Evolutionary conservation across 1,284 basidiomycete genomes (phyloP).

Genomic region (Phellinidium pouzarii): DNA sequence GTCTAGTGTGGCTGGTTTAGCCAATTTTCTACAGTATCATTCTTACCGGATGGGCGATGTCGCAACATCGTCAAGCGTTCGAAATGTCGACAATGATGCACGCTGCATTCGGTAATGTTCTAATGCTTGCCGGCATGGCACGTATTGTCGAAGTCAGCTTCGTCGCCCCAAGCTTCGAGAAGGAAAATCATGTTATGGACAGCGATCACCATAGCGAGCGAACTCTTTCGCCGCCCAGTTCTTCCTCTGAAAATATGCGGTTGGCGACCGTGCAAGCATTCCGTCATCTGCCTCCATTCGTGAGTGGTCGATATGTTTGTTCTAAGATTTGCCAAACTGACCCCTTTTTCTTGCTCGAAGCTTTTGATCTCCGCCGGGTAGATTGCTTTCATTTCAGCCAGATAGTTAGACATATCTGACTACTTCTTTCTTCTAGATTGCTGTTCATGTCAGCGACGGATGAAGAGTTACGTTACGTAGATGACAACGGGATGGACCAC

Average conservation of each 20-base stretch:
- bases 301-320: conserved; percentile 35
- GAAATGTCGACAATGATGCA: conserved; percentile 86
- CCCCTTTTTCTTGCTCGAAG: conserved; percentile 30
- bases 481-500: conserved; percentile 75
- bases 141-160: conserved; percentile 89
- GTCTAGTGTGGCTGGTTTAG: conserved; percentile 17
- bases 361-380: conserved; percentile 61
- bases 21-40: conserved; percentile 50
- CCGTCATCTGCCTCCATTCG: conserved; percentile 81
- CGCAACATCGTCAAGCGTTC: conserved; percentile 80
- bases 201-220: conserved; percentile 58
- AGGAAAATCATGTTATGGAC: conserved; percentile 26
- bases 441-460: conserved; percentile 91
- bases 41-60: conserved; percentile 94
- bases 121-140: conserved; percentile 80
- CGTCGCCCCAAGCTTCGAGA: conserved; percentile 36
- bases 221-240: conserved; percentile 38
- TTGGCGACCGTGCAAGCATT: conserved; percentile 53
- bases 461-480: conserved; percentile 71
- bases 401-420: neutral
- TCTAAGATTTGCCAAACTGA: conserved; percentile 9
- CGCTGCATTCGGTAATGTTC: conserved; percentile 73
- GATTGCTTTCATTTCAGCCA: conserved; percentile 10
- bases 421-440: conserved; percentile 33
- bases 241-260: conserved; percentile 25